phyloP scores from a whole-genome alignment of 2,329 filamentous ascomycete genomes.

The Stemphylium lycopersici region DNA sequence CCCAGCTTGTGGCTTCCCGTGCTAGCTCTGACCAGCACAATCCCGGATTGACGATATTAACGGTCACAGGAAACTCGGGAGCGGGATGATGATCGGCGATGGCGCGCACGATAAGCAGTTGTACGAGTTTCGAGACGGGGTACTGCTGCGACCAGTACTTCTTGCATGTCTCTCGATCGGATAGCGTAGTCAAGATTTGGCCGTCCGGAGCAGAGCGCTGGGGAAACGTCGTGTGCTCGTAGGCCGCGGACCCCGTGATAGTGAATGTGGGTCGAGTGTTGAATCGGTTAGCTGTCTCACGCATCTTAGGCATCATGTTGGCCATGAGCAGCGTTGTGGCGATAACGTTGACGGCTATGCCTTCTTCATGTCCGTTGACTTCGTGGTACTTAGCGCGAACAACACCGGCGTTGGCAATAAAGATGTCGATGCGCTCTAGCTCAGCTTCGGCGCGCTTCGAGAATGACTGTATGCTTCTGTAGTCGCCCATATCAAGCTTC shows the following conservation, averaged over 20 bases:
- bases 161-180: slow-evolving; percentile 12
- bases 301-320: slow-evolving; percentile 50
- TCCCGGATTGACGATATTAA: slow-evolving; percentile 40
- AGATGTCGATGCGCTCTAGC: slow-evolving; percentile 36
- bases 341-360: slow-evolving; percentile 60
- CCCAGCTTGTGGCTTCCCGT: slow-evolving; percentile 38
- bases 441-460: slow-evolving; percentile 23
- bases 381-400: slow-evolving; percentile 20
- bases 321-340: slow-evolving; percentile 58
- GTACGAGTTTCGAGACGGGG: slow-evolving; percentile 33
- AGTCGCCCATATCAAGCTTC: slow-evolving; percentile 32
- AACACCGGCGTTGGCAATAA: slow-evolving; percentile 45
- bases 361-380: slow-evolving; percentile 42
- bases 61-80: slow-evolving; percentile 24
- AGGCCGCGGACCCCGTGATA: slow-evolving; percentile 16
- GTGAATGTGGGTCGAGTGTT: slow-evolving; percentile 21
- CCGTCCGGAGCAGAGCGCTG: slow-evolving; percentile 24
- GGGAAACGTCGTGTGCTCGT: slow-evolving; percentile 18
- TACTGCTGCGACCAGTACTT: slow-evolving; percentile 23
- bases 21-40: slow-evolving; percentile 33
- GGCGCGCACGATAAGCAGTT: slow-evolving; percentile 28
- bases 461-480: slow-evolving; percentile 27
- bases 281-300: slow-evolving; percentile 22
- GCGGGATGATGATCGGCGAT: slow-evolving; percentile 15
- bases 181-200: slow-evolving; percentile 25